Percentiles rank a stretch among this genome's conserved stretches.
These are phyloP conservation scores for Tribonema minus DNA, from an alignment of 108 stramenopile genomes.

Conservation along the genomic window DNA sequence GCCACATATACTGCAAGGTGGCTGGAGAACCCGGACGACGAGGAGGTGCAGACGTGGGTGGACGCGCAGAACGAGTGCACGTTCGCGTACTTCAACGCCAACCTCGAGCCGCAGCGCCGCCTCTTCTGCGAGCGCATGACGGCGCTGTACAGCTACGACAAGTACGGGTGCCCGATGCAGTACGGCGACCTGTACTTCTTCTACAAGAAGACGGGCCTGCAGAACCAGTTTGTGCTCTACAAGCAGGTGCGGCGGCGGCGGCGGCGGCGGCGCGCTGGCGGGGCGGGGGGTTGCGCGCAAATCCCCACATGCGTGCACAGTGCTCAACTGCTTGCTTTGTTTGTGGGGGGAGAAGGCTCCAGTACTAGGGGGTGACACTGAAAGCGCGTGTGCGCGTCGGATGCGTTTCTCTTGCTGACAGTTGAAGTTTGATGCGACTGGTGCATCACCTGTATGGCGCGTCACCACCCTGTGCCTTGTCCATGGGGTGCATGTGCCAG, in stretches of 20 bases:
- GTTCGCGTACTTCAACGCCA: constrained; percentile 2
- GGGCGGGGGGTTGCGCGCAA: no score
- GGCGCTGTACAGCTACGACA: constrained; percentile 45
- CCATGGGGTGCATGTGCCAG: not conserved
- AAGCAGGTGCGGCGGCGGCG: constrained; percentile 41
- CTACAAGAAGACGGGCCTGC: constrained; percentile 37
- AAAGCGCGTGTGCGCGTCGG: not conserved
- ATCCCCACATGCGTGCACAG: no score
- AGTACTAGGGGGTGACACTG: not conserved
- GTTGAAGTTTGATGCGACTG: not conserved
- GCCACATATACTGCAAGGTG: constrained; percentile 15
- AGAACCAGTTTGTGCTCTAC: constrained; percentile 46
- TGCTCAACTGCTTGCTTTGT: no score
- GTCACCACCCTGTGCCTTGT: not conserved
- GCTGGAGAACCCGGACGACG: no score
- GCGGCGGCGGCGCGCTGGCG: no score
- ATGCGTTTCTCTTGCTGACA: not conserved
- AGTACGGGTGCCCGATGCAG: constrained; percentile 30
- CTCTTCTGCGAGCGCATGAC: constrained; percentile 2
- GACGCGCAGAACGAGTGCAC: constrained; percentile 19
- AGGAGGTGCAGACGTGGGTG: constrained; percentile 35
- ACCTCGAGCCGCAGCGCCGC: not conserved
- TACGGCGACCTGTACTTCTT: constrained; percentile 45
- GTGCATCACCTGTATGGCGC: not conserved
- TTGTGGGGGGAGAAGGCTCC: not conserved